A percentile compares a stretch with the other conserved stretches of the same genome.
Conservation (phyloP, 495 filamentous ascomycete genomes). For the Talaromyces liani region DNA sequence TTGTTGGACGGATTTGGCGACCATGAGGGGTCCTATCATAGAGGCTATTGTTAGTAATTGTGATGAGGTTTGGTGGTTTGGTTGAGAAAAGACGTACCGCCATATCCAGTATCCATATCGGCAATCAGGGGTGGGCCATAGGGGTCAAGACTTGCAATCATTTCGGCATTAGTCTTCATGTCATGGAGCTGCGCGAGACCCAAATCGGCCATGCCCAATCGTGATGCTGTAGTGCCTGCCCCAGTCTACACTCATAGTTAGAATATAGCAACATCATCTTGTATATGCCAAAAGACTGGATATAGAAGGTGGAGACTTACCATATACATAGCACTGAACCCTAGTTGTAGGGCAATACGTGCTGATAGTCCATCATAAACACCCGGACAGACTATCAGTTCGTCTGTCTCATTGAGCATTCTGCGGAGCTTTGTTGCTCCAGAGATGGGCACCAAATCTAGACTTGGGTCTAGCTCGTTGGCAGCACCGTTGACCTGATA, state of each 20-base stretch:
- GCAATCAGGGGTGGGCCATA: slow-evolving; percentile 54
- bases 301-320: slow-evolving; percentile 24
- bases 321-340: slow-evolving; percentile 62
- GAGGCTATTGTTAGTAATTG: neutral
- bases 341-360: slow-evolving; percentile 52
- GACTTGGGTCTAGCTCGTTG: neutral
- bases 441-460: slow-evolving; percentile 15
- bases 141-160: slow-evolving; percentile 58
- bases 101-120: slow-evolving; percentile 63
- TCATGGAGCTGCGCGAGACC: slow-evolving; percentile 56
- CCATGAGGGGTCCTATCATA: slow-evolving; percentile 46
- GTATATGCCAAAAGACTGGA: no score
- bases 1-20: slow-evolving; percentile 53
- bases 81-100: slow-evolving; percentile 29
- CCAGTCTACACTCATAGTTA: slow-evolving; percentile 45
- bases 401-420: slow-evolving; percentile 31
- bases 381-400: slow-evolving; percentile 51
- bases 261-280: no score
- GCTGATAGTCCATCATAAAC: slow-evolving; percentile 65
- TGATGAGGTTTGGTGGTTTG: neutral
- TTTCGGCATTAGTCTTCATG: slow-evolving; percentile 57
- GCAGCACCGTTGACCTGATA: slow-evolving; percentile 26
- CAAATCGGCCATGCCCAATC: slow-evolving; percentile 58
- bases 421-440: slow-evolving; percentile 41
- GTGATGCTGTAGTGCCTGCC: slow-evolving; percentile 57